Evolutionary conservation across 129 eudicot genomes (phyloP).

Genomic region (Apium graveolens): DNA sequence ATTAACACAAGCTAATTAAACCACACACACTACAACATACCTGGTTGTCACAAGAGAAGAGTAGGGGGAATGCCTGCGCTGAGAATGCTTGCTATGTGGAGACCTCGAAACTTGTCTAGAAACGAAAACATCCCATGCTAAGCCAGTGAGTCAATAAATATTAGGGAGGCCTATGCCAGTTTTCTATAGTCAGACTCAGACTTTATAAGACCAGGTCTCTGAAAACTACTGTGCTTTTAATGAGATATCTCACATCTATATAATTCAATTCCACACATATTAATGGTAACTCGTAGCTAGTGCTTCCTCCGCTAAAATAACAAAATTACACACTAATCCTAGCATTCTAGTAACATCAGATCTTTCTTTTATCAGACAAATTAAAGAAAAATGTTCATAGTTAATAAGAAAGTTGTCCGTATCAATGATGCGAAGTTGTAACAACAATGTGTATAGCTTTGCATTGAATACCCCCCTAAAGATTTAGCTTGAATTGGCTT

Average conservation of each 20-base stretch:
- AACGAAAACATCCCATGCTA: slow-evolving; percentile 75
- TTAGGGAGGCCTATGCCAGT: slow-evolving; percentile 19
- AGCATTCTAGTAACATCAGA: neutral
- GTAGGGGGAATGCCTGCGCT: slow-evolving; percentile 98
- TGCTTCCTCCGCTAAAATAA: neutral
- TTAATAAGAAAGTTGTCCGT: neutral
- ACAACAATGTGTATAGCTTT: neutral
- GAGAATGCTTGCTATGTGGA: slow-evolving; percentile 99
- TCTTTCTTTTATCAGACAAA: neutral
- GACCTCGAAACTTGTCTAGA: slow-evolving; percentile 98
- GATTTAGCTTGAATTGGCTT: neutral
- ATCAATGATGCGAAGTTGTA: neutral
- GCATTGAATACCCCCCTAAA: neutral
- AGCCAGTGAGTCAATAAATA: slow-evolving; percentile 50
- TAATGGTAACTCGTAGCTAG: neutral
- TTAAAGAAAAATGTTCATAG: neutral
- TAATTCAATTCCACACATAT: slow-evolving; percentile 5
- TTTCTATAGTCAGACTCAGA: slow-evolving; percentile 15
- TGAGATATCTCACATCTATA: slow-evolving; percentile 13
- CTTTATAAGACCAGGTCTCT: slow-evolving; percentile 12
- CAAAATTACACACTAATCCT: slow-evolving; percentile 2
- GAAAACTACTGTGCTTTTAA: slow-evolving; percentile 8
- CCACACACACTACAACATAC: slow-evolving; percentile 32
- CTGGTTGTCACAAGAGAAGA: slow-evolving; percentile 93
- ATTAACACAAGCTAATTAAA: slow-evolving; percentile 14